Conservation (phyloP, 805 yeast species). For the Blastobotrys chiropterorum region DNA sequence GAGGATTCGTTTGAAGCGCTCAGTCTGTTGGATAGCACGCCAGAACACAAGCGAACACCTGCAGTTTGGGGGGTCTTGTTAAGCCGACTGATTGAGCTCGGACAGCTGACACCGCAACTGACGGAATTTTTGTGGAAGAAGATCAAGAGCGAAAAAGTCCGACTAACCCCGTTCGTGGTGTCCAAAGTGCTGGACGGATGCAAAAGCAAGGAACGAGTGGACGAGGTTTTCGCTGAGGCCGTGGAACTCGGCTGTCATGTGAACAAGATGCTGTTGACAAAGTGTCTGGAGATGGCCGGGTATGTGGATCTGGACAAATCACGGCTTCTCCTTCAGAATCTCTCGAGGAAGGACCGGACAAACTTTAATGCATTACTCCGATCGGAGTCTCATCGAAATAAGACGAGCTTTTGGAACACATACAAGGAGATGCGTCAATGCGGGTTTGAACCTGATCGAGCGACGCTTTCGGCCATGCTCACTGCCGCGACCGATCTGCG, state of each 20-base stretch:
- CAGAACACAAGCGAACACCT: slow-evolving; percentile 9
- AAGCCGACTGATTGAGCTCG: slow-evolving; percentile 14
- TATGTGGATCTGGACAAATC: not conserved
- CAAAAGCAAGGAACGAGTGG: not conserved
- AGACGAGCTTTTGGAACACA: slow-evolving; percentile 28
- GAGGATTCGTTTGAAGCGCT: slow-evolving; percentile 14
- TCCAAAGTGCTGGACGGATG: slow-evolving; percentile 8
- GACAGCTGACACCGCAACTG: slow-evolving; percentile 17
- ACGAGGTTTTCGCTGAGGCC: not conserved
- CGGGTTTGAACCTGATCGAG: slow-evolving; percentile 27
- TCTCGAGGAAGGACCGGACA: not conserved
- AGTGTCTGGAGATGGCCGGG: not conserved
- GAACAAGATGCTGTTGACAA: not conserved
- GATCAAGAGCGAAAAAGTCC: slow-evolving; percentile 9
- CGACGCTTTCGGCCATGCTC: slow-evolving; percentile 40
- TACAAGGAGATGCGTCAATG: slow-evolving; percentile 20
- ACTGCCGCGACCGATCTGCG: slow-evolving; percentile 37
- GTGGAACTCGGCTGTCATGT: not conserved
- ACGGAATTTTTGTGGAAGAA: slow-evolving; percentile 17
- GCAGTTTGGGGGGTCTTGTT: slow-evolving; percentile 25
- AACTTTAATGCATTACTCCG: not conserved
- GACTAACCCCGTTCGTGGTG: slow-evolving; percentile 10
- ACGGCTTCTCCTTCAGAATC: not conserved
- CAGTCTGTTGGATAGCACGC: slow-evolving; percentile 8
- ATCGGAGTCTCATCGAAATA: not conserved